Evolutionary conservation across 2,329 filamentous ascomycete species (phyloP), one percentile per base, ranked within the genome.

Genomic region (Aspergillus pseudoviridinutans): DNA sequence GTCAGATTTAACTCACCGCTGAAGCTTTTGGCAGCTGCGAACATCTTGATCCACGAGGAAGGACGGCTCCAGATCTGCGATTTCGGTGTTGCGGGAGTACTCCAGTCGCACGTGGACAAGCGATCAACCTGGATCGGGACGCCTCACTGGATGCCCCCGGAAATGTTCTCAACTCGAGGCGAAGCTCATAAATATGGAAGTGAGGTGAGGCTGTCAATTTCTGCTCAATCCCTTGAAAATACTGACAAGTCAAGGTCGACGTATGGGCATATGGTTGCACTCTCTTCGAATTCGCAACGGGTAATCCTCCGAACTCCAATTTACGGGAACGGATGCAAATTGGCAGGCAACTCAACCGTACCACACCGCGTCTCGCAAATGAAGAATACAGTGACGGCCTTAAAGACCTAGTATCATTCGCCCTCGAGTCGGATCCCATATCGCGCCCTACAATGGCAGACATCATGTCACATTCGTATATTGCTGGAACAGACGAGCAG

Each of bases 141-240:
- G 3, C 83, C 84, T 3, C 82, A 87, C 65, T 88, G 84, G 82
- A 87, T 88, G 84, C 82, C 85, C 5, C 84, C 82, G 4, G 85
- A 88, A 66, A 77, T 87, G 68, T 80, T 80, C 60, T 65, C 73
- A 49, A 69, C 66, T 49, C 67, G 68, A 3, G 66, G 68, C 9
- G 72, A 74, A 55, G 75, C 72, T 7, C 75, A 78, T 53, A 71
- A 76, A 51, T 80, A 80, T 57, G 76, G 78, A 12, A 79, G 77
- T 57, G 79, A 81, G 64, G 76, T 78, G 57, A 64, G 73, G 64
- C 17, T 9, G 27, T 47, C n/a, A n/a, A 22, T 12, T 50, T 8
- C 10, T 29, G 17, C 8, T 14, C 20, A 4, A 14, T 25, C 1
- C 8, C 10, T 8, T 1, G 29, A 4, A 3, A 3, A 46, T 38